phyloP scores from a whole-genome alignment of 2,329 filamentous ascomycete species.

The Xylaria sp. region DNA sequence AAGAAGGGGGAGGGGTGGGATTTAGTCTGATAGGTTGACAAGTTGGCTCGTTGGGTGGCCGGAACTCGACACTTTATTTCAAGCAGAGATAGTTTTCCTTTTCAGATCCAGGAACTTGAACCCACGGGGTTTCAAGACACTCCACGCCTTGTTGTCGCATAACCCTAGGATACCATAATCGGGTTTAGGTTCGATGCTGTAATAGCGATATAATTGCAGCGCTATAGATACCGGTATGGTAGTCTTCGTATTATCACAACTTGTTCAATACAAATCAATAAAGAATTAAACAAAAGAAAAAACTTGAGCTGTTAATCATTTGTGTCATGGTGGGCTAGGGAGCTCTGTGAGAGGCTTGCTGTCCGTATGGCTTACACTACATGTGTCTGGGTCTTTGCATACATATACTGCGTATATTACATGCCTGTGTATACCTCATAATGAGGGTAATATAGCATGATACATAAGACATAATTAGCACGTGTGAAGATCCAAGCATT shows the following conservation, averaged over 20 bases:
- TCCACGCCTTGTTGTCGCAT: not conserved
- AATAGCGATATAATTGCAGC: too few species aligned
- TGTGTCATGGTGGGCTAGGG: not conserved
- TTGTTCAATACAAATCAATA: not conserved
- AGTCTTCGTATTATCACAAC: not conserved
- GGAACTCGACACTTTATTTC: not conserved
- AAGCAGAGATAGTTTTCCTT: too few species aligned
- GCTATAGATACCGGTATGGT: too few species aligned
- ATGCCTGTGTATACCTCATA: not conserved
- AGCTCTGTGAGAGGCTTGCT: not conserved
- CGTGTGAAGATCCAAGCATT: not conserved
- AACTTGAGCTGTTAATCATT: not conserved
- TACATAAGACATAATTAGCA: not conserved
- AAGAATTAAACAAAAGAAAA: not conserved
- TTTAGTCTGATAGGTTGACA: constrained; percentile 3
- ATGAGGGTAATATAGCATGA: not conserved
- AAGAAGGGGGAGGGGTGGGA: not conserved
- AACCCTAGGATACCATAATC: too few species aligned
- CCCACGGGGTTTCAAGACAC: not conserved
- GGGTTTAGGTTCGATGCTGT: too few species aligned
- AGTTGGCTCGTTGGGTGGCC: not conserved
- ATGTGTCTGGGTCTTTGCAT: not conserved
- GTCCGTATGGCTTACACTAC: not conserved
- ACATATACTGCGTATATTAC: too few species aligned
- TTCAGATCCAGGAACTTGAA: too few species aligned